Conservation (phyloP, 768 basidiomycete species). For the Dioszegia aurantiaca region DNA sequence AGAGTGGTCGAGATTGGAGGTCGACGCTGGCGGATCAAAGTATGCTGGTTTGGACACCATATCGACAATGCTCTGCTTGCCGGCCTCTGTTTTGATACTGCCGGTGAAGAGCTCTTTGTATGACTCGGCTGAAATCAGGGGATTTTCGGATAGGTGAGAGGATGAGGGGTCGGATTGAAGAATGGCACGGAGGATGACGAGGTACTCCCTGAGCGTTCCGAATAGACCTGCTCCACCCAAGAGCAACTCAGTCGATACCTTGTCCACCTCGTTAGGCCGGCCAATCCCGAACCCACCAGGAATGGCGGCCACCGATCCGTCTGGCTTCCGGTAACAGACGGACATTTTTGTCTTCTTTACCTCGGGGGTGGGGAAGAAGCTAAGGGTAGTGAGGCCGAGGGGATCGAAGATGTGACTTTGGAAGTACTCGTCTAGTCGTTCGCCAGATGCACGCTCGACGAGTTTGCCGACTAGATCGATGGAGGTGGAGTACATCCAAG, state of each 20-base stretch:
- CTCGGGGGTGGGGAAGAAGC: slow-evolving; percentile 31
- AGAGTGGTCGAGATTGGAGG: slow-evolving; percentile 31
- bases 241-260: slow-evolving; percentile 14
- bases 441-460: slow-evolving; percentile 38
- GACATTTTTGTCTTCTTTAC: slow-evolving; percentile 28
- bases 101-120: slow-evolving; percentile 35
- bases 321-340: slow-evolving; percentile 16
- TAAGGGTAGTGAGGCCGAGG: slow-evolving; percentile 37
- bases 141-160: slow-evolving; percentile 10
- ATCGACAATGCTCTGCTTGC: slow-evolving; percentile 18
- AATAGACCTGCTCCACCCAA: slow-evolving; percentile 38
- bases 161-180: slow-evolving; percentile 29
- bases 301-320: slow-evolving; percentile 15
- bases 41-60: slow-evolving; percentile 22
- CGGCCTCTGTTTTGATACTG: slow-evolving; percentile 16
- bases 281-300: slow-evolving; percentile 21
- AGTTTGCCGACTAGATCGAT: slow-evolving; percentile 48
- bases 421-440: slow-evolving; percentile 45
- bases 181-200: slow-evolving; percentile 38
- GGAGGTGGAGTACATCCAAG: slow-evolving; percentile 32
- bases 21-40: slow-evolving; percentile 24
- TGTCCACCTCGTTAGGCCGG: slow-evolving; percentile 23
- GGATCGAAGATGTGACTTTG: slow-evolving; percentile 48
- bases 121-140: slow-evolving; percentile 33
- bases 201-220: slow-evolving; percentile 38